Base-by-base conservation (phyloP, 2,329 filamentous ascomycete genomes). In the Colletotrichum sp. region DNA sequence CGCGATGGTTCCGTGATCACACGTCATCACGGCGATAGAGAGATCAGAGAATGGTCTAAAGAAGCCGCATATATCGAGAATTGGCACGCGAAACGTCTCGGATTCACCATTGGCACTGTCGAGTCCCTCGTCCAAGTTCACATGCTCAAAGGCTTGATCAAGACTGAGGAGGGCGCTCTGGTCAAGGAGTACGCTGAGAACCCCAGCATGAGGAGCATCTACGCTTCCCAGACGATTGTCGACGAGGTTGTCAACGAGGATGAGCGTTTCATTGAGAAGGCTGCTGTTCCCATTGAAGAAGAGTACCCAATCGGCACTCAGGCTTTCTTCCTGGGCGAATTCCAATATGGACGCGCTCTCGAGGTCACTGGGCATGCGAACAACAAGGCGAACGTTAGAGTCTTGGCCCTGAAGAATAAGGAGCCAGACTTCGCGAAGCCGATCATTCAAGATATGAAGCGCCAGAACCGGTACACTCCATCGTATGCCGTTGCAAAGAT, bases 241-340 rank as follows among this genome's bases (percentile, higher is more conserved):
- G 95, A 98, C 79, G 90, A 95, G 75, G 96, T 98, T 55, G 86
- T 95, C 78, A 98, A 96, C 80, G 94, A 96, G 79, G 97, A 99
- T 81, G 92, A 95, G 81, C 94, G 97, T 29, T 99, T 99, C 84
- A 90, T 98, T 67, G 97, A 99, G 84, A 93, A 92, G 79, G 93
- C 90, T 15, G 96, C 97, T n/a, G 81, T 98, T 7, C 94, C 96
- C 1, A 93, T 99, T 38, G 93, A 96, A 77, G 93, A 98, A 82
- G 97, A 99, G 80, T 98, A 98, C 76, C 96, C 97, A 0, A 84
- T 92, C 69, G 93, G 92, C 51, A 94, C 95, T 3, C 91, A 93
- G 70, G 95, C 94, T 1, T 99, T 99, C 86, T 98, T 98, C 87
- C 86, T 99, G 4, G 97, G 97, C 61, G 96, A 98, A 47, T 97